phyloP scores from a whole-genome alignment of 768 basidiomycete genomes.

The Suillus placidus region DNA sequence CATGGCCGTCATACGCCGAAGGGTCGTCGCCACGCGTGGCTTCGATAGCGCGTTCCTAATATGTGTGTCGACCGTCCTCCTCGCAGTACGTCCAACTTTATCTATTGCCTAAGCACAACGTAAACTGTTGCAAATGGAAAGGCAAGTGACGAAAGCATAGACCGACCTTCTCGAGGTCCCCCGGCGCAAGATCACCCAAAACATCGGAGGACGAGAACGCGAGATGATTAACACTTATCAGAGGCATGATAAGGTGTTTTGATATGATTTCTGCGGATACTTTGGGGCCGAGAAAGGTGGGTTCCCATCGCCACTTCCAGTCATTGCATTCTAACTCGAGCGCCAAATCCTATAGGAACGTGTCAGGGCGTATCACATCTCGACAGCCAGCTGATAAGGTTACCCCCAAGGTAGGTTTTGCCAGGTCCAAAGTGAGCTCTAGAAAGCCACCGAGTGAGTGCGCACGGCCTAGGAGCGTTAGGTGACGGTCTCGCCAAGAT shows the following conservation, averaged over 20 bases:
- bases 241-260: constrained; percentile 74
- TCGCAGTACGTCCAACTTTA: constrained; percentile 67
- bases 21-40: constrained; percentile 65
- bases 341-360: constrained; percentile 59
- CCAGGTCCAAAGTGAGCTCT: constrained; percentile 61
- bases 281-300: constrained; percentile 63
- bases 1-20: constrained; percentile 72
- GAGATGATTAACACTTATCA: constrained; percentile 71
- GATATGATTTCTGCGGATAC: constrained; percentile 74
- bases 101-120: constrained; percentile 57
- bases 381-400: constrained; percentile 12
- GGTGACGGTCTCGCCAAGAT: constrained; percentile 56
- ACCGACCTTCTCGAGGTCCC: constrained; percentile 68
- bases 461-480: constrained; percentile 56
- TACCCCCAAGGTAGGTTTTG: constrained; percentile 63
- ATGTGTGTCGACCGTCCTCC: constrained; percentile 70
- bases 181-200: constrained; percentile 55
- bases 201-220: constrained; percentile 64
- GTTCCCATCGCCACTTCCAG: constrained; percentile 84
- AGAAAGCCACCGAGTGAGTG: constrained; percentile 66
- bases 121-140: constrained; percentile 13
- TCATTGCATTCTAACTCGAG: constrained; percentile 58
- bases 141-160: neutral
- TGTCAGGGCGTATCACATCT: constrained; percentile 16
- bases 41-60: constrained; percentile 71